These are phyloP conservation scores for Boechera retrofracta DNA, from an alignment of 345 rosid species.

Conservation along the genomic window DNA sequence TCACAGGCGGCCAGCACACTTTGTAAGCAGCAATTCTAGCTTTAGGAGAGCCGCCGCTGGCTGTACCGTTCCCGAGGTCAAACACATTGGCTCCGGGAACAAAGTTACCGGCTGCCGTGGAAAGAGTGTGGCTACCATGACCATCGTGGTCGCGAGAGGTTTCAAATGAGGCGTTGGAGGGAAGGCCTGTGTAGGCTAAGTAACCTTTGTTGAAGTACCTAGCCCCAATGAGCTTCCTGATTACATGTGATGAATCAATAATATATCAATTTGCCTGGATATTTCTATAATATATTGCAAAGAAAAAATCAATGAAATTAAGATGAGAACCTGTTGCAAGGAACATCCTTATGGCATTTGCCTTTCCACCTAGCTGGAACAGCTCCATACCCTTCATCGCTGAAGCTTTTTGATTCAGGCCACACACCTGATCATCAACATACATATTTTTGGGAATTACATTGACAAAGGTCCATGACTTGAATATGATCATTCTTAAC, in stretches of 20 bases:
- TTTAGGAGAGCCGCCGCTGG: conserved; percentile 68
- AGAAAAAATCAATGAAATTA: too few relatives aligned
- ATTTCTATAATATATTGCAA: neutral
- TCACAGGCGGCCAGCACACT: conserved; percentile 56
- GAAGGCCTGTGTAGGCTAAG: conserved; percentile 36
- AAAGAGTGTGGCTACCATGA: conserved; percentile 68
- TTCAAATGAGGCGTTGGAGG: conserved; percentile 42
- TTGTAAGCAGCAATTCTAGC: conserved; percentile 71
- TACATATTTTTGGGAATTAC: neutral
- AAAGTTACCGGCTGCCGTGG: conserved; percentile 67
- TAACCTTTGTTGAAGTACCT: conserved; percentile 71
- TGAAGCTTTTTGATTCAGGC: conserved; percentile 70
- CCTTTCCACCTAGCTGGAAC: conserved; percentile 68
- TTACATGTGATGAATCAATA: neutral
- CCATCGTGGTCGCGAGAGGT: conserved; percentile 54
- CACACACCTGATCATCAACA: conserved; percentile 55
- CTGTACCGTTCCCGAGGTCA: conserved; percentile 62
- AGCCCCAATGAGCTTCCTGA: conserved; percentile 71
- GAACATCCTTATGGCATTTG: conserved; percentile 48
- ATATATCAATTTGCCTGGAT: neutral
- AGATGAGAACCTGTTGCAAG: conserved; percentile 60
- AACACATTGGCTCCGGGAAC: conserved; percentile 53
- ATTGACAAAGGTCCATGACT: neutral
- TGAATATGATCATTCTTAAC: neutral
- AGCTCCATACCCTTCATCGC: conserved; percentile 58